A percentile compares a stretch with the other conserved stretches of the same genome.
Evolutionary conservation across 208 protist genomes (phyloP).

Genomic region (Leishmania turanica): DNA sequence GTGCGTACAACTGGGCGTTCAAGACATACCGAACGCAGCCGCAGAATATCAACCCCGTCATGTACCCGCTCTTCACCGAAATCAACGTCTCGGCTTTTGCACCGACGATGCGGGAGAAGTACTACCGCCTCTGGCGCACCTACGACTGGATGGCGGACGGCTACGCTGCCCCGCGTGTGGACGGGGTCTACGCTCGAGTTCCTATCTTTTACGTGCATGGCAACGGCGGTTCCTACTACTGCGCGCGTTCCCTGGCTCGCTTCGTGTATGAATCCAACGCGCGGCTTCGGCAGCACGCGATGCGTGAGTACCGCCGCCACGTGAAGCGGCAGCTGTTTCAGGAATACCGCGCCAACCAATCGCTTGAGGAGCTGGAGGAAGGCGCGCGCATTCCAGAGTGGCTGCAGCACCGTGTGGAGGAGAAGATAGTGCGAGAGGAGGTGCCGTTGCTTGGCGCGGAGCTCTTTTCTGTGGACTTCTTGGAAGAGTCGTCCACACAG

Average conservation of each 20-base stretch:
- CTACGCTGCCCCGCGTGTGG: constrained; percentile 34
- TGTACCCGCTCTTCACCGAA: constrained; percentile 50
- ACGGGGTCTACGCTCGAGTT: constrained; percentile 42
- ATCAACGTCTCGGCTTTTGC: constrained; percentile 37
- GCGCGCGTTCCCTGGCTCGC: constrained; percentile 68
- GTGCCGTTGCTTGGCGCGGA: constrained; percentile 62
- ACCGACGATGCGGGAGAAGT: constrained; percentile 37
- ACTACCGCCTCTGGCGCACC: constrained; percentile 65
- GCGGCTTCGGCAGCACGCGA: constrained; percentile 32
- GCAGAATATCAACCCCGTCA: constrained; percentile 52
- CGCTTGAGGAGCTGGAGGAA: constrained; percentile 24
- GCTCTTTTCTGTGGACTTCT: constrained; percentile 70
- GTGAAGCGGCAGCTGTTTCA: constrained; percentile 43
- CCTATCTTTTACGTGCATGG: constrained; percentile 81
- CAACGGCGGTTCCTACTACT: constrained; percentile 80
- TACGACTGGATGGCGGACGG: constrained; percentile 68
- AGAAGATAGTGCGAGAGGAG: constrained; percentile 39
- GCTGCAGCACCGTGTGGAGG: constrained; percentile 44
- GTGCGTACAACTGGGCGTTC: constrained; percentile 54
- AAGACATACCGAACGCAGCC: constrained; percentile 48
- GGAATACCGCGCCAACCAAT: constrained; percentile 8
- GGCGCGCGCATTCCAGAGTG: constrained; percentile 37
- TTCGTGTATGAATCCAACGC: constrained; percentile 70
- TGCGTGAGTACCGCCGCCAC: constrained; percentile 37
- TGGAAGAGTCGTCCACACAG: constrained; percentile 75